Conservation (phyloP, 2,329 filamentous ascomycete genomes). For the Parafenestella ontariensis region DNA sequence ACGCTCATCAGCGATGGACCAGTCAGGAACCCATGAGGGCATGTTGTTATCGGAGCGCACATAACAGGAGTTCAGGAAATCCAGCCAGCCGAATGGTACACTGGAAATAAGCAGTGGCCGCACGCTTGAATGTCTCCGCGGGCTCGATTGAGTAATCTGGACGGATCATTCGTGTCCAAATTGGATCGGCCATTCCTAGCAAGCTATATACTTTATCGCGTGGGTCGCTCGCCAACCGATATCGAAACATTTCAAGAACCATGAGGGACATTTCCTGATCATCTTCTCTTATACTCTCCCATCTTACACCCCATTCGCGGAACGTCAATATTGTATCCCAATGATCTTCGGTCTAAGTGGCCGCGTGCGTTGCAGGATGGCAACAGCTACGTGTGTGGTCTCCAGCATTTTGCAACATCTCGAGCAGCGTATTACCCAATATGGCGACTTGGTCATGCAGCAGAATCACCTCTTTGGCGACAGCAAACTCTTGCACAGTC, state of each 20-base stretch:
- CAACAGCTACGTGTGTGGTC: not conserved
- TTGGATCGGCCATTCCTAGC: not conserved
- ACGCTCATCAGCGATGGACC: not conserved
- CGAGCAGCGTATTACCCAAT: not conserved
- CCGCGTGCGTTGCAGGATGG: not conserved
- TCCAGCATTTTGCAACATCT: not conserved
- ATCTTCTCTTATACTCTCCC: not conserved
- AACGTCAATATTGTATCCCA: not conserved
- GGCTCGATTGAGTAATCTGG: slow-evolving; percentile 3
- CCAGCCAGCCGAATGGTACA: too few species aligned
- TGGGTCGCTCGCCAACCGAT: not conserved
- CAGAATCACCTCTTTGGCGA: too few species aligned
- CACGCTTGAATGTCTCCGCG: not conserved
- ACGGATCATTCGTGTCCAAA: not conserved
- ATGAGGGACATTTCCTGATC: not conserved
- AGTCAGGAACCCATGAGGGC: not conserved
- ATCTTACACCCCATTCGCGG: too few species aligned
- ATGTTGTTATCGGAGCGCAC: not conserved
- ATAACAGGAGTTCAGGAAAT: not conserved
- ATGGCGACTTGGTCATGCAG: not conserved
- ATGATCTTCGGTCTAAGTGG: not conserved
- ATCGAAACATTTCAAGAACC: not conserved
- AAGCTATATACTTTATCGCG: not conserved
- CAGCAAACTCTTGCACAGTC: not conserved
- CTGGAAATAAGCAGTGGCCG: not conserved